Evolutionary conservation across 768 basidiomycete genomes (phyloP).

Genomic region (Suillus tomentosus): DNA sequence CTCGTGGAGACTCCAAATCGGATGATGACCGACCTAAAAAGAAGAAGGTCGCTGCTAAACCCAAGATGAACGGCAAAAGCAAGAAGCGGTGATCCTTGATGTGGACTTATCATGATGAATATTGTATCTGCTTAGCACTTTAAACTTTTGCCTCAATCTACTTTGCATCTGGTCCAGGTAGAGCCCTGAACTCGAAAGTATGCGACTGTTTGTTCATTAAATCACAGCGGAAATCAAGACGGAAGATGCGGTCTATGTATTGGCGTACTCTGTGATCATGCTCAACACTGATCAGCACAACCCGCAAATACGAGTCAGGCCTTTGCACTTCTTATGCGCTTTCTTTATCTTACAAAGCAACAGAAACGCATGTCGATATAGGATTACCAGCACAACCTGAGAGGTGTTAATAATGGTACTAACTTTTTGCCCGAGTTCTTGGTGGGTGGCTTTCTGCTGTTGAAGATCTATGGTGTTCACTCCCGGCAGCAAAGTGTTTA

Average conservation of each 20-base stretch:
- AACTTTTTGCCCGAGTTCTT: constrained; percentile 88
- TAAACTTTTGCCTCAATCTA: constrained; percentile 90
- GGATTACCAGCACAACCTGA: constrained; percentile 88
- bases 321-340: constrained; percentile 7
- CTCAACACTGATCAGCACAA: constrained; percentile 97
- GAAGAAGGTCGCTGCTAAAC: constrained; percentile 35
- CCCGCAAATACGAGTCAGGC: constrained; percentile 82
- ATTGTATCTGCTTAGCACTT: constrained; percentile 13
- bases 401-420: constrained; percentile 85
- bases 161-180: constrained; percentile 83
- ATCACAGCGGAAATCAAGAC: constrained; percentile 79
- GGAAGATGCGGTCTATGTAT: constrained; percentile 91
- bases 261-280: constrained; percentile 96
- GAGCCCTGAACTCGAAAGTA: constrained; percentile 19
- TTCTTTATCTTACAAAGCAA: constrained; percentile 13
- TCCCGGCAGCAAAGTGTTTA: constrained; percentile 76
- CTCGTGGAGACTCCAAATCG: constrained; percentile 51
- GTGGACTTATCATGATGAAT: constrained; percentile 12
- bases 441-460: constrained; percentile 41
- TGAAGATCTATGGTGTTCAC: constrained; percentile 15
- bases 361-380: constrained; percentile 97
- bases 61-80: constrained; percentile 45
- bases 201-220: constrained; percentile 4
- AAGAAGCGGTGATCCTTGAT: constrained; percentile 31
- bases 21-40: constrained; percentile 51